Conservation (phyloP, 1,139 yeast genomes). For the Pichia sp. region DNA sequence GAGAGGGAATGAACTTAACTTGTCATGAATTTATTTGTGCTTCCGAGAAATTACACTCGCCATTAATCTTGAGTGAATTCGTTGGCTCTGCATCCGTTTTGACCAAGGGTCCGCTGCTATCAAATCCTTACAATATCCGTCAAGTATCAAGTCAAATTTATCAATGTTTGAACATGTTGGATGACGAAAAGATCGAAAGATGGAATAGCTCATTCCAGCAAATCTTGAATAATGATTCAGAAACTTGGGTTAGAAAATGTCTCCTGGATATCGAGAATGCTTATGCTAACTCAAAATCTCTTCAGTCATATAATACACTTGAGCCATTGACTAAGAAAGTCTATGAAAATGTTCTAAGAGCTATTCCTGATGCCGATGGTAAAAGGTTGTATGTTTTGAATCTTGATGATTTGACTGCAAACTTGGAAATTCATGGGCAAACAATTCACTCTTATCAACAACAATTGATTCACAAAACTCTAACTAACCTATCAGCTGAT, state of each 20-base stretch:
- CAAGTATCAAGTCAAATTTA: constrained; percentile 61
- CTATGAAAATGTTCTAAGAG: constrained; percentile 33
- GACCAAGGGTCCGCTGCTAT: constrained; percentile 65
- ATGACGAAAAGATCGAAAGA: constrained; percentile 51
- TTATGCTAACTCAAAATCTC: constrained; percentile 48
- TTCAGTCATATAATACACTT: constrained; percentile 20
- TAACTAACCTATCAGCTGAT: constrained; percentile 46
- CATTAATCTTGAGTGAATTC: constrained; percentile 83
- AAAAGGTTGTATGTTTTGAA: constrained; percentile 55
- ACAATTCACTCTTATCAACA: constrained; percentile 35
- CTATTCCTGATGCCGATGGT: constrained; percentile 20
- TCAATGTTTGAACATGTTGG: constrained; percentile 58
- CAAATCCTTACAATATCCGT: constrained; percentile 87
- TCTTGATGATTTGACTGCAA: constrained; percentile 38
- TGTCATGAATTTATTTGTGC: constrained; percentile 92
- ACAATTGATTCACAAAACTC: constrained; percentile 46
- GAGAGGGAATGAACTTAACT: constrained; percentile 95
- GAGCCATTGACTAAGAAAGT: constrained; percentile 38
- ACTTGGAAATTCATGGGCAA: constrained; percentile 30
- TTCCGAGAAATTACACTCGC: constrained; percentile 67
- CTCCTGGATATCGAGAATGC: constrained; percentile 52
- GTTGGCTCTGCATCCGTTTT: constrained; percentile 88
- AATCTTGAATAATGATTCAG: constrained; percentile 65
- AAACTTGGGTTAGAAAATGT: constrained; percentile 66
- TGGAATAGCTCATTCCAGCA: constrained; percentile 61